A percentile compares a stretch with the other conserved stretches of the same genome.
phyloP scores from a whole-genome alignment of 2,329 filamentous ascomycete species.

The Cadophora gregata region DNA sequence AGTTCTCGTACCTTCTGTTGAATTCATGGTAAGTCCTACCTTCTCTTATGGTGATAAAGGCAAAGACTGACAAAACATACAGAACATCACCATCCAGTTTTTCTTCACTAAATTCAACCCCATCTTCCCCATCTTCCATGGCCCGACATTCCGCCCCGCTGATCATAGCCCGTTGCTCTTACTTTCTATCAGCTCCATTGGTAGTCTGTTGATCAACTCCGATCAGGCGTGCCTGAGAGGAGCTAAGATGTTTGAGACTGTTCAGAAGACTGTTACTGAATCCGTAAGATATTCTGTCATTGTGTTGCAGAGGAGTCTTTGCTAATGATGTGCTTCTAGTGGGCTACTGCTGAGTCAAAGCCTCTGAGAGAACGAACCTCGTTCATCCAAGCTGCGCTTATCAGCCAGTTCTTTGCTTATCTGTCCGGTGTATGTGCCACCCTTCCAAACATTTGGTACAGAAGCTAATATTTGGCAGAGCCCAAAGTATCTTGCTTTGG shows the following conservation, averaged over 20 bases:
- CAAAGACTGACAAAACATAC: neutral
- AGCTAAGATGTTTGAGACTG: conserved; percentile 29
- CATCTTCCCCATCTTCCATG: conserved; percentile 32
- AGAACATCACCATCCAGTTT: conserved; percentile 18
- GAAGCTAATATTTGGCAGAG: conserved; percentile 18
- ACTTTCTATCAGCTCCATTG: conserved; percentile 31
- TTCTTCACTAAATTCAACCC: conserved; percentile 30
- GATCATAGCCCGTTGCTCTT: conserved; percentile 26
- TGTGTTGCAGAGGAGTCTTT: neutral
- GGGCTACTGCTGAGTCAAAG: conserved; percentile 21
- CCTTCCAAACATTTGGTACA: neutral
- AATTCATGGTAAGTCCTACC: conserved; percentile 1
- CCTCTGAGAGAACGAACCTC: conserved; percentile 9
- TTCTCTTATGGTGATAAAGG: neutral
- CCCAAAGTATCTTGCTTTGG: conserved; percentile 25
- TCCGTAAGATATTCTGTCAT: conserved; percentile 13
- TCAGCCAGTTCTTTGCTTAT: conserved; percentile 29
- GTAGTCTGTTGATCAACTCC: conserved; percentile 27
- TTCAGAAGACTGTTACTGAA: conserved; percentile 28
- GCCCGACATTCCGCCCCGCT: conserved; percentile 26
- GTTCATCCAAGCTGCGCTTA: conserved; percentile 25
- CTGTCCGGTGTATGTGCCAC: conserved; percentile 26
- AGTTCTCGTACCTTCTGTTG: conserved; percentile 8
- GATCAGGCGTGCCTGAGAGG: conserved; percentile 20
- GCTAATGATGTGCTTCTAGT: conserved; percentile 11